Percentiles rank a stretch among this genome's conserved stretches.
These are phyloP conservation scores for Tetrahymena elliotti DNA, from an alignment of 73 alveolate species.

Conservation along the genomic window DNA sequence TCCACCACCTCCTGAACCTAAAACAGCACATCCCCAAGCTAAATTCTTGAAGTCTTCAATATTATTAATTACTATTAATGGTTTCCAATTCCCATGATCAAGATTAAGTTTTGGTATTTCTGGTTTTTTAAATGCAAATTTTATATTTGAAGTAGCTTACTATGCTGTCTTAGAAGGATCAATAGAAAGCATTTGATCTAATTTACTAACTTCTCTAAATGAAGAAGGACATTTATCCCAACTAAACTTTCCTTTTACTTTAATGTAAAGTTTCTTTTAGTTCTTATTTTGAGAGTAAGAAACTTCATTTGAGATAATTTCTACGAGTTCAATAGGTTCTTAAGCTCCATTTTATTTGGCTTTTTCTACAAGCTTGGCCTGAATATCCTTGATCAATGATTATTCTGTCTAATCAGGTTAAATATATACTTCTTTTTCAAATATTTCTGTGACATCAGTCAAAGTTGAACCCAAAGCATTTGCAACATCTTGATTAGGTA, in stretches of 20 bases:
- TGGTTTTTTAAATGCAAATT: neutral
- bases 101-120: neutral
- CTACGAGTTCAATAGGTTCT: neutral
- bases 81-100: neutral
- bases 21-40: neutral
- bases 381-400: neutral
- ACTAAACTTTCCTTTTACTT: neutral
- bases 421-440: neutral
- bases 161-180: neutral
- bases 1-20: neutral
- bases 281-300: neutral
- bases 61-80: neutral
- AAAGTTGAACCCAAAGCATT: neutral
- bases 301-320: neutral
- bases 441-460: neutral
- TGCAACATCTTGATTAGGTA: neutral
- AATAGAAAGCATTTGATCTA: neutral
- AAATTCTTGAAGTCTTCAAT: neutral
- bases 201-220: neutral
- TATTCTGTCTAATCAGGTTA: neutral
- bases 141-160: neutral
- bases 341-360: neutral
- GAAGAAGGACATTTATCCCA: neutral
- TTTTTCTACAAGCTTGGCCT: neutral
- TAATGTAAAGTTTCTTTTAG: neutral